Conservation (phyloP, 73 alveolate genomes). For the Tetrahymena malaccensis region DNA sequence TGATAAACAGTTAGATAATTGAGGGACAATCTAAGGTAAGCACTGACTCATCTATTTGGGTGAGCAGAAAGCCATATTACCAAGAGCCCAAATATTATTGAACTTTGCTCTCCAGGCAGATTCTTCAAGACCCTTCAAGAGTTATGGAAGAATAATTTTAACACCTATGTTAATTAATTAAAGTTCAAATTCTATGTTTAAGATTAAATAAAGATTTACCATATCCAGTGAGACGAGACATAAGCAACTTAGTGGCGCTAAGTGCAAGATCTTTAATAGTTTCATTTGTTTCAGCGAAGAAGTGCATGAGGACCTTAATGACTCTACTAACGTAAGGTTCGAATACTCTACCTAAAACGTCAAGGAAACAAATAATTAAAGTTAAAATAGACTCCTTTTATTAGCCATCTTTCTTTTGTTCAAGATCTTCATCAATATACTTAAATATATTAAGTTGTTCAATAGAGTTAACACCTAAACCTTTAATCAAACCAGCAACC, state of each 20-base stretch:
- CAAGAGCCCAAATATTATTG: conserved; percentile 67
- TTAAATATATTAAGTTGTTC: conserved; percentile 31
- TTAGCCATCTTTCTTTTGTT: conserved; percentile 27
- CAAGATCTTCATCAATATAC: conserved; percentile 29
- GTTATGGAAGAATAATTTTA: conserved; percentile 48
- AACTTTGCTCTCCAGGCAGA: conserved; percentile 71
- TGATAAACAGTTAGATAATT: conserved; percentile 53
- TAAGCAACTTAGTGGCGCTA: conserved; percentile 41
- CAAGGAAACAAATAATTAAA: conserved; percentile 49
- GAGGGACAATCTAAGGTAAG: conserved; percentile 63
- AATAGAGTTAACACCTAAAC: conserved; percentile 46
- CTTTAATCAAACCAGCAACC: conserved; percentile 65
- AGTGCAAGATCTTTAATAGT: conserved; percentile 54
- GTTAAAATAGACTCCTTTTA: conserved; percentile 44
- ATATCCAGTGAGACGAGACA: conserved; percentile 55
- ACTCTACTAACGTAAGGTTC: conserved; percentile 50
- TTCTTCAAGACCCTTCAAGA: conserved; percentile 64
- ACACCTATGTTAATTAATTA: conserved; percentile 14
- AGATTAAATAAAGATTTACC: background rate
- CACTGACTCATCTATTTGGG: conserved; percentile 57
- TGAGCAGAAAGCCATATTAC: conserved; percentile 75
- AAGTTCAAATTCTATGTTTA: background rate
- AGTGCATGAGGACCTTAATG: conserved; percentile 46
- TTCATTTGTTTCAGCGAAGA: conserved; percentile 59
- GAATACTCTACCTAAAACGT: conserved; percentile 49